These are phyloP conservation scores for Neofusicoccum laricinum DNA, from an alignment of 2,329 filamentous ascomycete species.

Conservation along the genomic window DNA sequence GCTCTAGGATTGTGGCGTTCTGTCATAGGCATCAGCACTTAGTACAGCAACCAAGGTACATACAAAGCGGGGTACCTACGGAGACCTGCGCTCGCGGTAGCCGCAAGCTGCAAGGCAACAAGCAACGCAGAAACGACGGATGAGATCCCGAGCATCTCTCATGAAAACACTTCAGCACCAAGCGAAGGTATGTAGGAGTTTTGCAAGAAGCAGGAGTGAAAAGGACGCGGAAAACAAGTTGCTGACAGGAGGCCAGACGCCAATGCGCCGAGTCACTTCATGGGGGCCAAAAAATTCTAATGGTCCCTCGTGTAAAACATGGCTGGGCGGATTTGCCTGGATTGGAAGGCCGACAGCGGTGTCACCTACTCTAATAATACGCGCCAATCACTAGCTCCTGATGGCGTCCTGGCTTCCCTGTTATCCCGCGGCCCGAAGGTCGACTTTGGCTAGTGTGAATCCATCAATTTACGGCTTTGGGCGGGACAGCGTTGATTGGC, in stretches of 20 bases:
- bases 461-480: no score
- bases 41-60: neutral
- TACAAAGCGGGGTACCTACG: neutral
- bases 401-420: neutral
- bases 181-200: neutral
- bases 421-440: no score
- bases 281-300: slow-evolving; percentile 7
- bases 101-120: neutral
- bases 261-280: neutral
- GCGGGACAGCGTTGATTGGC: neutral
- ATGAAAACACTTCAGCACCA: neutral
- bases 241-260: neutral
- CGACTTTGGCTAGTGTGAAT: no score
- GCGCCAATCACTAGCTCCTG: neutral
- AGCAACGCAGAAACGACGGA: neutral
- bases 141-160: neutral
- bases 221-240: neutral
- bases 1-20: neutral
- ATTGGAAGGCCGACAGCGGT: neutral
- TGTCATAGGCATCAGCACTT: neutral
- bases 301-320: neutral
- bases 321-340: neutral
- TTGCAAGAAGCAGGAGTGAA: neutral
- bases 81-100: neutral
- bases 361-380: neutral